A percentile compares a stretch with the other conserved stretches of the same genome.
These are phyloP conservation scores for Trichoderma gracile DNA, from an alignment of 2,329 filamentous ascomycete genomes.

Conservation along the genomic window DNA sequence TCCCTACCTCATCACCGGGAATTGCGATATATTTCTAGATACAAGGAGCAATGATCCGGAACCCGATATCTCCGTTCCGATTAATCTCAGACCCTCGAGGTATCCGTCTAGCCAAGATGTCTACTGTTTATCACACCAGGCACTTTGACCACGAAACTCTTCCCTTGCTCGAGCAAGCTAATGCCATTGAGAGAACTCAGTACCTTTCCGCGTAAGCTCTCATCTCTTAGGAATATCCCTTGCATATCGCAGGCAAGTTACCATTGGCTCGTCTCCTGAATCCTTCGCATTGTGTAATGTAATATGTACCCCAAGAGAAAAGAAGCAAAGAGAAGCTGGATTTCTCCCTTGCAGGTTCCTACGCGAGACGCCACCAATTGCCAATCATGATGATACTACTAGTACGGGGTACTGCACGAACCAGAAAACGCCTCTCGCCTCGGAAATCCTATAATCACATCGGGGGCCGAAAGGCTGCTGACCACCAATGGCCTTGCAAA, in stretches of 20 bases:
- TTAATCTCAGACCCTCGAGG: too few species aligned
- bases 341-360: slow-evolving; percentile 9
- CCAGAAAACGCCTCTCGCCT: neutral
- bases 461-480: neutral
- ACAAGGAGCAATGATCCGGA: too few species aligned
- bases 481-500: slow-evolving; percentile 16
- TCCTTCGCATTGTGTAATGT: neutral
- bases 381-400: neutral
- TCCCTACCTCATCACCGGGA: neutral
- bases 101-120: neutral
- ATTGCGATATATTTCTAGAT: too few species aligned
- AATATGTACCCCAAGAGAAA: neutral
- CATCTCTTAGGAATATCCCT: neutral
- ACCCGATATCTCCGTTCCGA: too few species aligned
- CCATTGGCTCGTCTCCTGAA: slow-evolving; percentile 5
- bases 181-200: neutral
- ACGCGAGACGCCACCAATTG: neutral
- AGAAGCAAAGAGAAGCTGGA: slow-evolving; percentile 8
- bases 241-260: neutral
- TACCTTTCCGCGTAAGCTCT: neutral
- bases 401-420: neutral
- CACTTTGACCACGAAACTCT: neutral
- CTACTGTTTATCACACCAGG: neutral
- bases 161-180: neutral
- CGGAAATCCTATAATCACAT: neutral